phyloP scores from a whole-genome alignment of 176 grass and related monocot species.

The Cymbopogon citratus region DNA sequence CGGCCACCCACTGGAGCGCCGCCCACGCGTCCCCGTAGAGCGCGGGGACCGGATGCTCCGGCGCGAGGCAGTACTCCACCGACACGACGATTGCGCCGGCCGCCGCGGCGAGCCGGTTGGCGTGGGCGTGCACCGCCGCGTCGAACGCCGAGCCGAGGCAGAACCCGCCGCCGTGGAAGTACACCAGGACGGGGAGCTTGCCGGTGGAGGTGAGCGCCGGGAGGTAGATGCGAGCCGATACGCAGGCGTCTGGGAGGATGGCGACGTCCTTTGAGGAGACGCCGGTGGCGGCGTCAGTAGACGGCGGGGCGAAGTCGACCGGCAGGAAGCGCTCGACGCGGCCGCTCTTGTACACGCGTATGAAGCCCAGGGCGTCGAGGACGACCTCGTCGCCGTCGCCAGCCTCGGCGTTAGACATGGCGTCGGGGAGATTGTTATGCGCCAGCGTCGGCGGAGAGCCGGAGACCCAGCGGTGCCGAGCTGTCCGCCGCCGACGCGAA shows the following conservation, averaged over 20 bases:
- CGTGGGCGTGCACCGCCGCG: constrained; percentile 31
- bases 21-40: constrained; percentile 52
- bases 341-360: constrained; percentile 61
- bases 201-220: neutral
- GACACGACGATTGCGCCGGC: constrained; percentile 45
- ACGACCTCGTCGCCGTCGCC: constrained; percentile 33
- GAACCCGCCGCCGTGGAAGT: constrained; percentile 64
- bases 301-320: constrained; percentile 36
- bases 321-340: constrained; percentile 50
- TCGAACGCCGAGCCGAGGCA: constrained; percentile 65
- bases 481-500: neutral
- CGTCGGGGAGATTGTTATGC: neutral
- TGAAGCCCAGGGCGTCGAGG: constrained; percentile 53
- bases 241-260: constrained; percentile 4
- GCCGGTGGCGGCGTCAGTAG: constrained; percentile 38
- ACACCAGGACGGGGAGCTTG: constrained; percentile 47
- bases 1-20: constrained; percentile 56
- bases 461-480: neutral
- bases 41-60: constrained; percentile 45
- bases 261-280: constrained; percentile 42
- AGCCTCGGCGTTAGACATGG: constrained; percentile 29
- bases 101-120: constrained; percentile 41
- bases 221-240: constrained; percentile 50
- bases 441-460: neutral
- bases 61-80: constrained; percentile 59